These are phyloP conservation scores for Suhomyces pyralidae DNA, from an alignment of 805 yeast species.

Conservation along the genomic window DNA sequence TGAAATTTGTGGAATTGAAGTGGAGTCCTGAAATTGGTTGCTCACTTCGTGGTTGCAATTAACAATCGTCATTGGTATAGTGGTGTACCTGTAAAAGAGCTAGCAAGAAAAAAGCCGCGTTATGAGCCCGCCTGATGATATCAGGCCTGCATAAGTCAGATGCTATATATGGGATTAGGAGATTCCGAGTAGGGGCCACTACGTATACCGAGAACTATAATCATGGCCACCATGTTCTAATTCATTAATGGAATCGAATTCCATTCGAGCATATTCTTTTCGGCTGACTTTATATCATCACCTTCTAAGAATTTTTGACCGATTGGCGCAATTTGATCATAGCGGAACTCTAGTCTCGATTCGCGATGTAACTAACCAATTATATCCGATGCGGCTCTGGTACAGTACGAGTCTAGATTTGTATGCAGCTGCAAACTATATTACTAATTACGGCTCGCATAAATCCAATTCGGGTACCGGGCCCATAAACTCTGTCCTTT, in stretches of 20 bases:
- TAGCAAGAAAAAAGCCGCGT: not conserved
- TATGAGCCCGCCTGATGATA: not conserved
- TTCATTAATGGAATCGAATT: not conserved
- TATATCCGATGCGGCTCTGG: not conserved
- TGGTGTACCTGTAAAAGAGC: not conserved
- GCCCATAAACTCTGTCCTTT: not conserved
- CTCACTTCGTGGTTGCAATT: not conserved
- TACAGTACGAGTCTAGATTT: not conserved
- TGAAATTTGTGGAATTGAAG: not conserved
- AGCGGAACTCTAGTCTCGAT: not conserved
- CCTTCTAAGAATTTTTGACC: not conserved
- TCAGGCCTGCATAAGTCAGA: not conserved
- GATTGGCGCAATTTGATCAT: not conserved
- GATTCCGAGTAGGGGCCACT: not conserved
- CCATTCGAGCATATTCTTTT: not conserved
- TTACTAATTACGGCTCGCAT: not conserved
- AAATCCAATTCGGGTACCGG: not conserved
- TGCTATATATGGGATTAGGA: not conserved
- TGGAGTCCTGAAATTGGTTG: not conserved
- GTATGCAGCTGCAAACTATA: not conserved
- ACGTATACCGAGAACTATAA: not conserved
- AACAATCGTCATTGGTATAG: not conserved
- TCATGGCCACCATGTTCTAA: not conserved
- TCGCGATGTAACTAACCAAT: not conserved
- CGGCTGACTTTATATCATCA: not conserved